Percentiles rank a stretch among this genome's conserved stretches.
Conservation (phyloP, 306 rosid genomes). For the Vigna unguiculata region DNA sequence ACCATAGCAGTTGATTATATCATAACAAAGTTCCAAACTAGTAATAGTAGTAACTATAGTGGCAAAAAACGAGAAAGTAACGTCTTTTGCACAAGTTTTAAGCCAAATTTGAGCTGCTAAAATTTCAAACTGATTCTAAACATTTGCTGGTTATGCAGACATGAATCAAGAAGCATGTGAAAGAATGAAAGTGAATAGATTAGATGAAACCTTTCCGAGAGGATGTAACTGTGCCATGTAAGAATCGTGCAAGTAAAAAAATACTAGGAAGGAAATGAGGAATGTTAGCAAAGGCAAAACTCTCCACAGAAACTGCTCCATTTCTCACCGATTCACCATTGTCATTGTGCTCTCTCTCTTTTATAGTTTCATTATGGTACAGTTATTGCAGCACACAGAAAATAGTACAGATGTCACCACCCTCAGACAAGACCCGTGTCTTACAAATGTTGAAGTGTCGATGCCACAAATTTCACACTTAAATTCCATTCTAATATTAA, state of each 20-base stretch:
- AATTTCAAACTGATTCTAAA: not conserved
- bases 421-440: not conserved
- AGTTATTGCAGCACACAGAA: not conserved
- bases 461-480: not conserved
- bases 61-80: not conserved
- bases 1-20: not conserved
- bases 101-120: not conserved
- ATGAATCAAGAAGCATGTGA: not conserved
- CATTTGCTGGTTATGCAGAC: not conserved
- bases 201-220: constrained; percentile 18
- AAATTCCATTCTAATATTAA: not conserved
- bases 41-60: not conserved
- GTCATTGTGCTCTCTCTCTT: not conserved
- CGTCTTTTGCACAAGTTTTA: too few species aligned
- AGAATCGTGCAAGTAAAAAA: constrained; percentile 52
- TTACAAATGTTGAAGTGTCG: not conserved
- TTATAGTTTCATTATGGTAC: not conserved
- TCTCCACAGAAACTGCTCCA: constrained; percentile 67
- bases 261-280: constrained; percentile 53
- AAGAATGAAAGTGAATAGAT: not conserved
- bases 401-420: not conserved
- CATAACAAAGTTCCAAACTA: not conserved
- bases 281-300: constrained; percentile 63
- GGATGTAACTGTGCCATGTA: constrained; percentile 41
- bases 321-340: constrained; percentile 22